Conservation (phyloP, 2,329 filamentous ascomycete species). For the Beauveria pseudobassiana region DNA sequence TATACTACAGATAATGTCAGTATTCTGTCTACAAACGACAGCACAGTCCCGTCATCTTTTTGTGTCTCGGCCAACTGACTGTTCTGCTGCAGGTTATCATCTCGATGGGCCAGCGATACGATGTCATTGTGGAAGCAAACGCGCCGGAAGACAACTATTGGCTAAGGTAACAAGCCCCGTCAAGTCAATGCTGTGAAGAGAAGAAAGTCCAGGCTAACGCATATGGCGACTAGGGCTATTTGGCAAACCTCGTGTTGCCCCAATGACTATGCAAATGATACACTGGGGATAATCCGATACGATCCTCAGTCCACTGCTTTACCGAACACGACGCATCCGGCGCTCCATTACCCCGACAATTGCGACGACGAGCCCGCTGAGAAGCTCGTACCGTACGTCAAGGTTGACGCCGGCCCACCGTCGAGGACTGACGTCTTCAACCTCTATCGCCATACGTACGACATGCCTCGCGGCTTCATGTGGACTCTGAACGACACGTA, state of each 20-base stretch:
- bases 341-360: background rate
- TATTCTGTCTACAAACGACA: background rate
- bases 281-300: background rate
- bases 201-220: background rate
- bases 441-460: background rate
- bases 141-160: constrained; percentile 13
- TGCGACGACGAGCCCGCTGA: background rate
- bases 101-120: constrained; percentile 40
- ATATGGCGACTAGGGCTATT: background rate
- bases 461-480: background rate
- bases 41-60: background rate
- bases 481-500: background rate
- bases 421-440: background rate
- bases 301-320: background rate
- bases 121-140: constrained; percentile 22
- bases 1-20: constrained; percentile 41
- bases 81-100: constrained; percentile 22
- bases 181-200: too few relatives aligned
- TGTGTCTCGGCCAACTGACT: background rate
- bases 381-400: background rate
- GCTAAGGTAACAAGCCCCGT: background rate
- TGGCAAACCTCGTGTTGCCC: background rate
- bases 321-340: background rate
- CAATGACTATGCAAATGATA: background rate
- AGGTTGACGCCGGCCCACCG: background rate